Percentiles rank a stretch among this genome's conserved stretches.
These are phyloP conservation scores for Kodamaea plutei DNA, from an alignment of 1,139 yeast genomes.

Conservation along the genomic window DNA sequence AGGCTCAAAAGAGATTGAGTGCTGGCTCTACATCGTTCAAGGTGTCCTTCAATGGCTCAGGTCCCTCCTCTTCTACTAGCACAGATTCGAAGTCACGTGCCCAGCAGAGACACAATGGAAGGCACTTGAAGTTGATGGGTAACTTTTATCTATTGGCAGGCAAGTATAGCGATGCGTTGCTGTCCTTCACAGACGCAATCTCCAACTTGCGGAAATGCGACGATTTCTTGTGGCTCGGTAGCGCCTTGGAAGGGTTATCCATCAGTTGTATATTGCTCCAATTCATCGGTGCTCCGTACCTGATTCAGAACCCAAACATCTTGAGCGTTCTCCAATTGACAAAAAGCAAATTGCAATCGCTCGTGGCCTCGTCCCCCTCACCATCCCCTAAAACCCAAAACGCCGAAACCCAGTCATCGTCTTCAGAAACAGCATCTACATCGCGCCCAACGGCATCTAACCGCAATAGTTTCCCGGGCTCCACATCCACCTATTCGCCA, in stretches of 20 bases:
- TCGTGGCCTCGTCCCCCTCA: slow-evolving; percentile 11
- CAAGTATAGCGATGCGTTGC: slow-evolving; percentile 63
- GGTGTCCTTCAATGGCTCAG: slow-evolving; percentile 21
- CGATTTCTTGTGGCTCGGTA: slow-evolving; percentile 85
- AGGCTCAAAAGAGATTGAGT: slow-evolving; percentile 42
- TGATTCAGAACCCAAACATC: slow-evolving; percentile 43
- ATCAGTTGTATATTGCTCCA: slow-evolving; percentile 61
- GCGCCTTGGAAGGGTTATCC: slow-evolving; percentile 77
- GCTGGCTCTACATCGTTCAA: slow-evolving; percentile 38
- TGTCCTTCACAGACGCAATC: slow-evolving; percentile 70
- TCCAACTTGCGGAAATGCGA: slow-evolving; percentile 54
- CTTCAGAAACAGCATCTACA: slow-evolving; percentile 17
- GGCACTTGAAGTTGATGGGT: slow-evolving; percentile 74
- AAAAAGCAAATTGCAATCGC: slow-evolving; percentile 21
- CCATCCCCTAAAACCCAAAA: background rate
- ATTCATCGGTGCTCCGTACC: slow-evolving; percentile 54
- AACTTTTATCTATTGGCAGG: slow-evolving; percentile 80
- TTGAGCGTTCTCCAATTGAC: slow-evolving; percentile 23
- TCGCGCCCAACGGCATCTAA: too few relatives aligned
- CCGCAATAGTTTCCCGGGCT: slow-evolving; percentile 4
- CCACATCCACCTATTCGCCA: slow-evolving; percentile 22
- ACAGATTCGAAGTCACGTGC: slow-evolving; percentile 26
- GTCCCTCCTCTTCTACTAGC: slow-evolving; percentile 7
- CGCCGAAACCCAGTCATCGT: slow-evolving; percentile 6
- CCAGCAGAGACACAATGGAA: slow-evolving; percentile 48